Percentiles rank a stretch among this genome's conserved stretches.
phyloP scores from a whole-genome alignment of 129 eudicot species.

The Escallonia herrerae region DNA sequence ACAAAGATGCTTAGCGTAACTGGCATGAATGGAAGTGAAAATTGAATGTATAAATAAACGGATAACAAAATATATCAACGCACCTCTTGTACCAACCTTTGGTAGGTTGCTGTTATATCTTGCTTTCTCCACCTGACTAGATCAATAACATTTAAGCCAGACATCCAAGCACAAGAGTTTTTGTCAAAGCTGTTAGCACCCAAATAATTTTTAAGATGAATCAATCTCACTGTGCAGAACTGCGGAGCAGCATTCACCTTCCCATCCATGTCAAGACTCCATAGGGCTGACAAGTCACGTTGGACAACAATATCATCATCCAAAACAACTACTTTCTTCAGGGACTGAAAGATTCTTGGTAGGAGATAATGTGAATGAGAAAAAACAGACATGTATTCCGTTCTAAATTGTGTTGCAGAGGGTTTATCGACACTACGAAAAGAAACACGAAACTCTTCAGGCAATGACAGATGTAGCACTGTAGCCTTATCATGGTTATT shows the following conservation, averaged over 20 bases:
- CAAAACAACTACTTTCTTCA: conserved; percentile 71
- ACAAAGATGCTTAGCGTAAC: conserved; percentile 1
- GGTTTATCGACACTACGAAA: conserved; percentile 34
- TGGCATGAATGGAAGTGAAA: conserved; percentile 4
- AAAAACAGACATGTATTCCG: conserved; percentile 68
- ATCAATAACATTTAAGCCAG: conserved; percentile 82
- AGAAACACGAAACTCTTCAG: conserved; percentile 85
- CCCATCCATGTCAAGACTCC: conserved; percentile 74
- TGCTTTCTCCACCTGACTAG: conserved; percentile 72
- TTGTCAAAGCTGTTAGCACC: conserved; percentile 34
- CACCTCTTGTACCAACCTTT: conserved; percentile 59
- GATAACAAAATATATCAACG: conserved; percentile 20
- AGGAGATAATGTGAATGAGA: conserved; percentile 75
- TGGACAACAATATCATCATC: conserved; percentile 87
- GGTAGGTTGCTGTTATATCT: conserved; percentile 42
- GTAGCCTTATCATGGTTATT: conserved; percentile 16
- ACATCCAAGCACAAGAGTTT: conserved; percentile 82
- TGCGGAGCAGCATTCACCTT: conserved; percentile 80
- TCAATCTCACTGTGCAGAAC: conserved; percentile 54
- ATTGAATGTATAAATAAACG: background rate
- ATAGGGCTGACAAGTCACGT: conserved; percentile 70
- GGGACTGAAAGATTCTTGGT: conserved; percentile 58
- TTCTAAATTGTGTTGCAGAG: conserved; percentile 39
- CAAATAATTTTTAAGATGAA: conserved; percentile 44
- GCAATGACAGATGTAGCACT: conserved; percentile 37